Base-by-base conservation (phyloP, 495 filamentous ascomycete species). In the Aspergillus ellipticus region DNA sequence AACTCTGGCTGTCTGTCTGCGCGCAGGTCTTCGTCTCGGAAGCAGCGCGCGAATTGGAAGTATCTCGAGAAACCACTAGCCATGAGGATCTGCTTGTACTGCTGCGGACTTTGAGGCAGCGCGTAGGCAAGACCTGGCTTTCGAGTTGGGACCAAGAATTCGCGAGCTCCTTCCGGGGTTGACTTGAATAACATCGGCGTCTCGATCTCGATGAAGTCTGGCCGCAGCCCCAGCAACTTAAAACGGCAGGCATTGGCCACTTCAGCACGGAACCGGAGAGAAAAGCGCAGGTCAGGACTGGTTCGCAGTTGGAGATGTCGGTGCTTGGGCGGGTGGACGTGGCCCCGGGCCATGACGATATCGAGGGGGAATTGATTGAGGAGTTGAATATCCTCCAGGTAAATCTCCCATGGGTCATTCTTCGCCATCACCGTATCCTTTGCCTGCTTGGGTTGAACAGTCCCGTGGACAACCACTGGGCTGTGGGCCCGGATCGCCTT, bases 21-120 rank as follows among this genome's bases (percentile, higher is more conserved):
- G 20, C 94, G 78, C 42, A 93, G 74, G 75, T 97, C 94, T 68
- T 98, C 94, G 66, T 98, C 94, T 7, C 94, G 87, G 73, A 97
- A 98, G 63, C 94, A 98, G 56, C 83, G 85, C 2, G 95, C 94
- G 70, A 97, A 89, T 69, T 98, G 94, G 65, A 83, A 96, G 68
- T 98, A 98, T 7, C 78, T 80, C 5, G 75, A 68, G 16, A 97
- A 80, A 0, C 93, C 92, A 63, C 87, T 88, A 8, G 92, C 88
- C 92, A 98, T 97, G 17, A 98, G 79, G 41, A 97, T 93, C 72
- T 98, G 94, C 70, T 98, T 98, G 69, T 96, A 97, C 68, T 98
- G 94, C 72, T 98, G 94, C 7, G 94, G 94, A 55, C 92, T 97
- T 64, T 98, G 94, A 0, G 94, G 92, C 21, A 98, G 71, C 10